A percentile compares a stretch with the other conserved stretches of the same genome.
Evolutionary conservation across 345 rosid genomes (phyloP).

Genomic region (Diplotaxis tenuifolia): DNA sequence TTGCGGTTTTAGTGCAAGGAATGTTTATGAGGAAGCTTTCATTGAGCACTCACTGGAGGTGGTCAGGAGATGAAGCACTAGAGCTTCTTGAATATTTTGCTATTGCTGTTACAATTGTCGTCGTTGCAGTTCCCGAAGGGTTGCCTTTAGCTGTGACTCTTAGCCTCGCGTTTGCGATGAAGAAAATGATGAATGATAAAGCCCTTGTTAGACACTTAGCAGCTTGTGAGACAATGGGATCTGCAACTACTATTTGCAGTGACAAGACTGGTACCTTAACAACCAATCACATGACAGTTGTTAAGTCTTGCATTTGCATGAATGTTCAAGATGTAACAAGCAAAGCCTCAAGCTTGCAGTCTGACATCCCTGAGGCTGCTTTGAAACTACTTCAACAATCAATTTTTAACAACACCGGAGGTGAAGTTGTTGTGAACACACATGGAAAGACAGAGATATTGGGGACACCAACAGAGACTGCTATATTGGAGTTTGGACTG

Average conservation of each 20-base stretch:
- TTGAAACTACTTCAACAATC: slow-evolving; percentile 62
- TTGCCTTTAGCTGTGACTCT: slow-evolving; percentile 86
- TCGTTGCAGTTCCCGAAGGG: slow-evolving; percentile 96
- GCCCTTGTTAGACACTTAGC: slow-evolving; percentile 93
- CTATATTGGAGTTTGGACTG: slow-evolving; percentile 74
- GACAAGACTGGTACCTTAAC: slow-evolving; percentile 93
- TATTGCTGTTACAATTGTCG: slow-evolving; percentile 91
- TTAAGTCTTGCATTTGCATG: slow-evolving; percentile 80
- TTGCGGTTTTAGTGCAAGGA: slow-evolving; percentile 79
- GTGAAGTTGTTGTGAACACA: slow-evolving; percentile 74
- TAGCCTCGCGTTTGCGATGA: slow-evolving; percentile 95
- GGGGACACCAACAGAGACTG: slow-evolving; percentile 89
- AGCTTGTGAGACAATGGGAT: slow-evolving; percentile 97
- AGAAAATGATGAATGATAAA: slow-evolving; percentile 96
- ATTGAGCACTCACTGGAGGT: slow-evolving; percentile 47
- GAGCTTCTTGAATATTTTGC: slow-evolving; percentile 79
- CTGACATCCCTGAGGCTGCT: slow-evolving; percentile 61
- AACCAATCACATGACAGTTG: slow-evolving; percentile 88
- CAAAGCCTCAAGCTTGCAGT: slow-evolving; percentile 41
- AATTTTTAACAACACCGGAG: slow-evolving; percentile 77
- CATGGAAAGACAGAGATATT: slow-evolving; percentile 67
- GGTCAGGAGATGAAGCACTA: slow-evolving; percentile 79
- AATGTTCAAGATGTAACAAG: slow-evolving; percentile 49
- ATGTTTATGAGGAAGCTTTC: slow-evolving; percentile 53
- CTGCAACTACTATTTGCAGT: slow-evolving; percentile 86